Conservation (phyloP, 2,329 filamentous ascomycete genomes). For the Myriosclerotinia curreyana region DNA sequence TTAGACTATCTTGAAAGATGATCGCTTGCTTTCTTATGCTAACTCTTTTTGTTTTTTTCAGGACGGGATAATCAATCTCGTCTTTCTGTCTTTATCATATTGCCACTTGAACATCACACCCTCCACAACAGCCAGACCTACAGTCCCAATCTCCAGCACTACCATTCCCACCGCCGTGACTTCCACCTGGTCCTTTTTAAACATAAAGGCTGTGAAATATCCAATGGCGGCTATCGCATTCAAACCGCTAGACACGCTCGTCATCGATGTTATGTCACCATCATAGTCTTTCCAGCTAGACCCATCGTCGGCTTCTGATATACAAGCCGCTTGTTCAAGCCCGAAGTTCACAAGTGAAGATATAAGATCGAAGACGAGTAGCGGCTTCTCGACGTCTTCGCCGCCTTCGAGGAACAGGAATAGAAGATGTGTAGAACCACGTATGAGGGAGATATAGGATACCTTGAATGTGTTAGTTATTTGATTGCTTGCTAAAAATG, state of each 20-base stretch:
- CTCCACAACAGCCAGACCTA: neutral
- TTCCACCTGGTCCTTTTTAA: neutral
- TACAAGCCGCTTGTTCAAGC: neutral
- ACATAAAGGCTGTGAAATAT: neutral
- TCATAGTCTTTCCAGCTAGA: slow-evolving; percentile 3
- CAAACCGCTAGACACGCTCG: neutral
- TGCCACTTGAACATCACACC: slow-evolving; percentile 2
- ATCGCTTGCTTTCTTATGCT: no score
- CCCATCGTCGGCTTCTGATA: neutral
- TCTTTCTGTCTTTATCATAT: neutral
- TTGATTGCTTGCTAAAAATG: slow-evolving; percentile 4
- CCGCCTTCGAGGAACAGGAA: neutral
- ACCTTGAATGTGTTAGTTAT: slow-evolving; percentile 1
- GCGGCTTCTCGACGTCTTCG: neutral
- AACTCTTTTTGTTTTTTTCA: neutral
- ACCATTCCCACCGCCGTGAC: neutral
- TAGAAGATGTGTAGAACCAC: neutral
- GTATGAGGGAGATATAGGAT: neutral
- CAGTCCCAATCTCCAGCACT: neutral
- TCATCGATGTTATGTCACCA: neutral
- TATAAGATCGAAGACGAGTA: slow-evolving; percentile 4
- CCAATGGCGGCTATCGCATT: neutral
- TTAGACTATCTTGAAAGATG: no score
- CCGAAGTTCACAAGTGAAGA: neutral
- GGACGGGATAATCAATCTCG: neutral